phyloP scores from a whole-genome alignment of 345 rosid species.

The Pseudoturritis turrita region DNA sequence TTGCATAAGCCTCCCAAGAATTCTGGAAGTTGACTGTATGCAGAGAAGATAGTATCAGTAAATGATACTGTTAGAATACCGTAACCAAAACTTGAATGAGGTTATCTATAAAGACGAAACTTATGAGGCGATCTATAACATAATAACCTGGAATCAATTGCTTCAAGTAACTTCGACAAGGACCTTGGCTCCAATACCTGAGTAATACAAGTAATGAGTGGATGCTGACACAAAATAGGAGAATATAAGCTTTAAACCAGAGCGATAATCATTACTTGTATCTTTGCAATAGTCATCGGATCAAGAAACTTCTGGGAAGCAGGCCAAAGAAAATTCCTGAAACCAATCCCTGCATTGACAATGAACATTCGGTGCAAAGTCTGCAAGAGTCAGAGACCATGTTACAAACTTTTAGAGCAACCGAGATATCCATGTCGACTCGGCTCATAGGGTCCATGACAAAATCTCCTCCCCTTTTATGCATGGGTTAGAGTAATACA shows the following conservation, averaged over 20 bases:
- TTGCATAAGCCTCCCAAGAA: conserved; percentile 91
- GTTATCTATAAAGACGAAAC: neutral
- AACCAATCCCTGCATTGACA: conserved; percentile 95
- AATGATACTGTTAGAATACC: neutral
- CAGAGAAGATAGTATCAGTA: neutral
- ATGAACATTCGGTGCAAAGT: conserved; percentile 87
- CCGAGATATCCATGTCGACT: conserved; percentile 19
- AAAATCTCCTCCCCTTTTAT: neutral
- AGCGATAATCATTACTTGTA: conserved; percentile 50
- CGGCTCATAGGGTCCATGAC: neutral
- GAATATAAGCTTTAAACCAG: neutral
- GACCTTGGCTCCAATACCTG: conserved; percentile 90
- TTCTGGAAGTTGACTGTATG: conserved; percentile 84
- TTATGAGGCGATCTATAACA: neutral
- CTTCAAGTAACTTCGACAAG: conserved; percentile 66
- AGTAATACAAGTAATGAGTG: conserved; percentile 19
- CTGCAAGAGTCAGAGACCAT: conserved; percentile 45
- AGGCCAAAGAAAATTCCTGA: conserved; percentile 96
- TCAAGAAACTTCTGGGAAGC: conserved; percentile 91
- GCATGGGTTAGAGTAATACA: neutral
- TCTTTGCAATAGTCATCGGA: conserved; percentile 72
- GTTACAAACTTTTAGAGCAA: conserved; percentile 30
- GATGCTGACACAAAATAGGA: neutral
- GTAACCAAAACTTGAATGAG: neutral
- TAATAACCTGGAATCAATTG: conserved; percentile 68